Base-by-base conservation (phyloP, 1,284 basidiomycete species). In the Apiotrichum akiyoshidainum region DNA sequence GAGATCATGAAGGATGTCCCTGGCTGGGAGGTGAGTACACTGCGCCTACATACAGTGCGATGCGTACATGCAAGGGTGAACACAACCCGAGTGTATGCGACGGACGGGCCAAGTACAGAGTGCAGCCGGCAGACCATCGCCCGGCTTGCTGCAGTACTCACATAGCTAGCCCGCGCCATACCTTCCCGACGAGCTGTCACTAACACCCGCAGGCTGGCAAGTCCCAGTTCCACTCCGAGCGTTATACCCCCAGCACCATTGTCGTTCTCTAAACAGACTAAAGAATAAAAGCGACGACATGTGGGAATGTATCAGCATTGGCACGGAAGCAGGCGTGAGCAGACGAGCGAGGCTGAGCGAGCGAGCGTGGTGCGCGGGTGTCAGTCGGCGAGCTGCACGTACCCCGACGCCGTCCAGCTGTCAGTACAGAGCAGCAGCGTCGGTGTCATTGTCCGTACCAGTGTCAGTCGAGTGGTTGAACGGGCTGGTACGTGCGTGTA, bases 1-100 rank as follows among this genome's bases (percentile, higher is more conserved):
- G 88, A 87, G 80, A 92, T 98, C 72, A 99, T 99, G 94, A 91
- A 90, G 81, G 90, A 93, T 71, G 92, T 97, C 42, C 83, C 84
- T 55, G 91, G 86, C 55, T 99, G 95, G 95, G 87, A 92, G 90
- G 92, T 93, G 78, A 76, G 89, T 84, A 3, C 17, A n/a, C 11
- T 11, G 10, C 10, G 37, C 6, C 14, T n/a, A n/a, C 16, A 10
- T 34, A 33, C 21, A 45, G 21, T 19, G 42, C 40, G 22, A 22
- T 31, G 26, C 26, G n/a, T 31, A 7, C 26, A 31, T 7, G 26
- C 26, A 31, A 31, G 26, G 7, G 26, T 31, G 26, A 31, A 31
- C 26, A 31, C 26, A 31, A 31, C 26, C 26, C 4, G 7, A 31
- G 26, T 7, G 26, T 31, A 7, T 7, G 26, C 26, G 7, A 31